These are phyloP conservation scores for Nosema muscidifuracis DNA, from an alignment of 371 early-diverging fungal genomes.

Conservation along the genomic window DNA sequence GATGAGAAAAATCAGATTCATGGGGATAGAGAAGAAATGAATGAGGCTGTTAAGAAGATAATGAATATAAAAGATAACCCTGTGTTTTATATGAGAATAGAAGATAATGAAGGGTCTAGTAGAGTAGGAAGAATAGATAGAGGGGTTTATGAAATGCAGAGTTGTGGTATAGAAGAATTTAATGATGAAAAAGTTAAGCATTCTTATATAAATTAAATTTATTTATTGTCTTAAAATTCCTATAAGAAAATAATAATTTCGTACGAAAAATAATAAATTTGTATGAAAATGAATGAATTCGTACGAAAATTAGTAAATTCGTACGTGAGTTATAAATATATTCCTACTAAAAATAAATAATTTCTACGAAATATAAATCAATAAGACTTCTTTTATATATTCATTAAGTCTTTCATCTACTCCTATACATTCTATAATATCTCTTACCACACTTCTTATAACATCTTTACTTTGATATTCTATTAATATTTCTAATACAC, in stretches of 20 bases:
- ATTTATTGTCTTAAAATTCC: no score
- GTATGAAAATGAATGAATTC: no score
- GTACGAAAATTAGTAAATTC: no score
- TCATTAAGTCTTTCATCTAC: not conserved
- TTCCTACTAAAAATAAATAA: no score
- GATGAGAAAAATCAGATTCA: not conserved
- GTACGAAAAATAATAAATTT: no score
- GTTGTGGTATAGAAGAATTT: slow-evolving; percentile 30
- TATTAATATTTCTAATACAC: not conserved
- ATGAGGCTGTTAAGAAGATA: slow-evolving; percentile 12
- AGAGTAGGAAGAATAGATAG: slow-evolving; percentile 36
- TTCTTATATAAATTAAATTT: not conserved
- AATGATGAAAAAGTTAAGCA: slow-evolving; percentile 43
- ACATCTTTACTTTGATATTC: not conserved
- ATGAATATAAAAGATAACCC: slow-evolving; percentile 1
- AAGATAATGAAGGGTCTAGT: slow-evolving; percentile 43
- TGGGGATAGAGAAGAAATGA: slow-evolving; percentile 2
- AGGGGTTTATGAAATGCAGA: slow-evolving; percentile 30
- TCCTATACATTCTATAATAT: not conserved
- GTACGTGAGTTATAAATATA: no score
- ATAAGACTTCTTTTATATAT: not conserved
- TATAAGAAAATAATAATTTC: no score
- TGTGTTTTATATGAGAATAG: slow-evolving; percentile 40
- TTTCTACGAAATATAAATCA: no score
- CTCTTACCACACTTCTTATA: not conserved